Conservation (phyloP, 495 filamentous ascomycete species). For the Cudoniella acicularis region DNA sequence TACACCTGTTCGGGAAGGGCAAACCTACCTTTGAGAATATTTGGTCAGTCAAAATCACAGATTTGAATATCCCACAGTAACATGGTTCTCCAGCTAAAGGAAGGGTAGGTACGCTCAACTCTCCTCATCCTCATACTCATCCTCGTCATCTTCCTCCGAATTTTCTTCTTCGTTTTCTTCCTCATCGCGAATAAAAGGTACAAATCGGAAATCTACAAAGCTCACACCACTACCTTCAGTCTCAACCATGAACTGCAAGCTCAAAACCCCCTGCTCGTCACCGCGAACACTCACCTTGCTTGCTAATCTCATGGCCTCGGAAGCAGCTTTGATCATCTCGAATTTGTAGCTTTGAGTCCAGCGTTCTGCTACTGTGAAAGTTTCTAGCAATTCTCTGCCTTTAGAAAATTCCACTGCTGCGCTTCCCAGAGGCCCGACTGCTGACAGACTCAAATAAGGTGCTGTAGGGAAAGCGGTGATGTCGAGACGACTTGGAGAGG, state of each 20-base stretch:
- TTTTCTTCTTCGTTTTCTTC: slow-evolving; percentile 45
- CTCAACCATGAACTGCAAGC: slow-evolving; percentile 96
- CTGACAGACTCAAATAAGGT: slow-evolving; percentile 72
- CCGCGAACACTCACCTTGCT: slow-evolving; percentile 88
- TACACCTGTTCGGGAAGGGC: too few species aligned
- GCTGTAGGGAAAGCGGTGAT: slow-evolving; percentile 50
- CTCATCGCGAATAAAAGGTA: slow-evolving; percentile 63
- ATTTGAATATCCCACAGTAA: too few species aligned
- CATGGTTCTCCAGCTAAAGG: too few species aligned
- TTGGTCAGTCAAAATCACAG: too few species aligned
- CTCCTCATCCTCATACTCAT: slow-evolving; percentile 17
- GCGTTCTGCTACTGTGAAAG: slow-evolving; percentile 57
- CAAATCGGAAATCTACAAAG: slow-evolving; percentile 78
- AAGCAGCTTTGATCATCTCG: slow-evolving; percentile 73
- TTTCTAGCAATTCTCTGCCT: slow-evolving; percentile 69
- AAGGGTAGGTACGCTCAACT: too few species aligned
- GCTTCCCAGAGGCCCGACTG: slow-evolving; percentile 71
- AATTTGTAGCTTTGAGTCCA: slow-evolving; percentile 73
- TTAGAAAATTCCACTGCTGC: slow-evolving; percentile 81
- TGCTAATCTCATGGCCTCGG: slow-evolving; percentile 83
- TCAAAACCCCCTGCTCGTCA: slow-evolving; percentile 84
- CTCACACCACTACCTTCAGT: slow-evolving; percentile 36
- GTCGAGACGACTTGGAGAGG: slow-evolving; percentile 54
- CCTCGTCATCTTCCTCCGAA: slow-evolving; percentile 28
- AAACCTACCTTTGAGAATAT: too few species aligned